phyloP scores from a whole-genome alignment of 179 eudicot genomes.

The Carnegiea gigantea region DNA sequence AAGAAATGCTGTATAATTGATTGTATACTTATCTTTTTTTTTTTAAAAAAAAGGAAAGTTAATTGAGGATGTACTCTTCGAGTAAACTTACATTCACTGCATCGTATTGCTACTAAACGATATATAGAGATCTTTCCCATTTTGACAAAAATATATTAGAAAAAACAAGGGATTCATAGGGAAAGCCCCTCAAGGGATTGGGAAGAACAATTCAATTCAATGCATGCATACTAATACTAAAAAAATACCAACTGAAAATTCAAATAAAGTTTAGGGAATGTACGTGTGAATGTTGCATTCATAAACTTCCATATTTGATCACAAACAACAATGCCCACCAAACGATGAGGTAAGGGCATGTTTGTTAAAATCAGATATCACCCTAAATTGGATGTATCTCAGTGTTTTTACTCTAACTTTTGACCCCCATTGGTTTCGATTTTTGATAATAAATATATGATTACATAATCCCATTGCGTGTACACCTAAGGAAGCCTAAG shows the following conservation, averaged over 20 bases:
- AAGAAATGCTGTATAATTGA: no score
- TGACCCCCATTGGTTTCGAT: constrained; percentile 10
- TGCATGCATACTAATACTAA: no score
- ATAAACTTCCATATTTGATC: not conserved
- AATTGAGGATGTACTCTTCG: no score
- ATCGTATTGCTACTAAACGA: no score
- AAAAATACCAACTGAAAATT: not conserved
- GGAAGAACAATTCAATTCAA: no score
- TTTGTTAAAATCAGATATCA: constrained; percentile 27
- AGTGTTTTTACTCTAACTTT: constrained; percentile 24
- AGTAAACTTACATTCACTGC: no score
- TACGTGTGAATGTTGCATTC: not conserved
- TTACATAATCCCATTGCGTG: constrained; percentile 18
- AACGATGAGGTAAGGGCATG: constrained; percentile 18
- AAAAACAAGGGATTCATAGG: no score
- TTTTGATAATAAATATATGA: not conserved
- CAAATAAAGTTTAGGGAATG: not conserved
- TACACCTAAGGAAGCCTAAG: constrained; percentile 7
- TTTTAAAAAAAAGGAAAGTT: no score
- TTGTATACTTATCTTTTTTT: no score
- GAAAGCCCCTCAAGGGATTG: no score
- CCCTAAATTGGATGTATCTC: constrained; percentile 27
- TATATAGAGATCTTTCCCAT: no score
- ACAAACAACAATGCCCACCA: not conserved
- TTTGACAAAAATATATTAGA: no score